Conservation (phyloP, 164 flowering plant genomes). For the Chloranthus sessilifolius region DNA sequence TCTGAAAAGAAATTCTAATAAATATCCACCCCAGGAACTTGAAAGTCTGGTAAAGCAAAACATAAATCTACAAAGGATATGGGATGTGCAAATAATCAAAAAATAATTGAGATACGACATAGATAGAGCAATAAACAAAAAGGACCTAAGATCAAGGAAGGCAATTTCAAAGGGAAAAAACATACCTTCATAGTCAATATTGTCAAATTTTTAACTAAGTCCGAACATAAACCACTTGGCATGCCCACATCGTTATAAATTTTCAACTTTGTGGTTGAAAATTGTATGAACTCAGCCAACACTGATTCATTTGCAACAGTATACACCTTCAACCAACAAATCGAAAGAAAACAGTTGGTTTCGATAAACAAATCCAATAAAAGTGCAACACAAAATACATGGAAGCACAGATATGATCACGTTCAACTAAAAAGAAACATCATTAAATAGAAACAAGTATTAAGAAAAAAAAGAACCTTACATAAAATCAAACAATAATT, state of each 20-base stretch:
- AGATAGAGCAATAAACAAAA: neutral
- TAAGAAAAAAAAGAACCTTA: too few relatives aligned
- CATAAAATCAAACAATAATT: too few relatives aligned
- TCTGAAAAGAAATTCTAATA: too few relatives aligned
- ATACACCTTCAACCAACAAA: slow-evolving; percentile 36
- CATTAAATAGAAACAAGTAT: too few relatives aligned
- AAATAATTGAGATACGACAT: too few relatives aligned
- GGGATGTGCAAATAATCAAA: too few relatives aligned
- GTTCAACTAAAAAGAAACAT: too few relatives aligned
- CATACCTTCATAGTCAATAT: slow-evolving; percentile 34
- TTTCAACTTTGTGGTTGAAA: slow-evolving; percentile 41
- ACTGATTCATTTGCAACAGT: slow-evolving; percentile 55
- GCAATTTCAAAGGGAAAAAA: neutral
- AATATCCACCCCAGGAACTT: too few relatives aligned
- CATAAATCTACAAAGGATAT: too few relatives aligned
- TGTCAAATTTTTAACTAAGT: slow-evolving; percentile 15
- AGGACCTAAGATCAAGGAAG: neutral
- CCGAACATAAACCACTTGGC: slow-evolving; percentile 16
- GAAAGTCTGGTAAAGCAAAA: too few relatives aligned
- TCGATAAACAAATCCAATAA: neutral
- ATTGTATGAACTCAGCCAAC: slow-evolving; percentile 43
- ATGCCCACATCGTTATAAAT: slow-evolving; percentile 30
- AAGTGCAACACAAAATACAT: too few relatives aligned
- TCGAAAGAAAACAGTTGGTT: neutral
- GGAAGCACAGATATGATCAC: too few relatives aligned